A percentile compares a stretch with the other conserved stretches of the same genome.
Evolutionary conservation across 2,329 filamentous ascomycete species (phyloP).

Genomic region (Trichoderma citrinoviride): DNA sequence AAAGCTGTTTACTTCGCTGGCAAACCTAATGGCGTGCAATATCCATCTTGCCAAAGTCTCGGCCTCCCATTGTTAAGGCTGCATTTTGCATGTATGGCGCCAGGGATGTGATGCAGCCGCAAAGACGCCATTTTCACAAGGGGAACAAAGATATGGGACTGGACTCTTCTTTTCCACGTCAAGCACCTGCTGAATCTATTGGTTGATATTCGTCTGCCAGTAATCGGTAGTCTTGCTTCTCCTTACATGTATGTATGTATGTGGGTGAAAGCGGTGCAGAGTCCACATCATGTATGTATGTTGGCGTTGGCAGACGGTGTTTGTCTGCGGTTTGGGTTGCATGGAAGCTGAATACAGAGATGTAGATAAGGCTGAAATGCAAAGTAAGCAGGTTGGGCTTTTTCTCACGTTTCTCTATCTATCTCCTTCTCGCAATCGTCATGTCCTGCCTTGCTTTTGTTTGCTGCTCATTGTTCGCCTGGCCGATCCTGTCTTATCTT

Average conservation of each 20-base stretch:
- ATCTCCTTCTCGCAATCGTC: neutral
- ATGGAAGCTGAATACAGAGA: conserved; percentile 20
- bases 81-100: neutral
- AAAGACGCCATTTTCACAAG: neutral
- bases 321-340: too few species aligned
- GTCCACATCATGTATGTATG: too few species aligned
- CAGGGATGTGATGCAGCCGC: neutral
- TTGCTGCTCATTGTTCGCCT: neutral
- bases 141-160: neutral
- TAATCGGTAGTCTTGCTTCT: too few species aligned
- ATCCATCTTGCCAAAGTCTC: neutral
- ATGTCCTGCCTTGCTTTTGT: neutral
- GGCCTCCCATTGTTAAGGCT: conserved; percentile 1
- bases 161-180: neutral
- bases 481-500: neutral
- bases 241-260: neutral
- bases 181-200: too few species aligned
- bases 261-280: neutral
- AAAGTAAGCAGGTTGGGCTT: conserved; percentile 9
- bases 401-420: neutral
- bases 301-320: too few species aligned
- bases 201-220: too few species aligned
- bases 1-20: neutral
- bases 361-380: conserved; percentile 20
- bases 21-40: neutral